These are phyloP conservation scores for Bacterosira constricta DNA, from an alignment of 108 stramenopile species.

Conservation along the genomic window DNA sequence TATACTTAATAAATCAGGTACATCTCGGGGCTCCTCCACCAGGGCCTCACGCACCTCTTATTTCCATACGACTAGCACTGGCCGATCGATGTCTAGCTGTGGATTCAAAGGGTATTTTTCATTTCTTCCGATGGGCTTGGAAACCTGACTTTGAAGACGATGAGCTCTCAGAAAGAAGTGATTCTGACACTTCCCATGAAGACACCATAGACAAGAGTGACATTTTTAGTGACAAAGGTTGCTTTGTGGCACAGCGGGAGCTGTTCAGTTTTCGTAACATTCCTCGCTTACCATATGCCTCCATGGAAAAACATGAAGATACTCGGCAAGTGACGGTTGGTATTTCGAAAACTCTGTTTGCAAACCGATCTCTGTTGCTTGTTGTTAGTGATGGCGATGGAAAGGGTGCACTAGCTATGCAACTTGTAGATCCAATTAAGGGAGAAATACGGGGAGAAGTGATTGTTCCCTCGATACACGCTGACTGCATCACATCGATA, in stretches of 20 bases:
- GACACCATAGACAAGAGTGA: slow-evolving; percentile 9
- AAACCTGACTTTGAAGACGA: slow-evolving; percentile 67
- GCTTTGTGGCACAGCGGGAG: slow-evolving; percentile 88
- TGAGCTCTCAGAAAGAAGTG: slow-evolving; percentile 28
- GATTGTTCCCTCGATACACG: slow-evolving; percentile 73
- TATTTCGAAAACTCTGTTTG: slow-evolving; percentile 89
- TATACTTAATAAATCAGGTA: slow-evolving; percentile 9
- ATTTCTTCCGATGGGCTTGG: slow-evolving; percentile 92
- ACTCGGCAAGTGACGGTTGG: slow-evolving; percentile 21
- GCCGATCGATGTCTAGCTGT: slow-evolving; percentile 87
- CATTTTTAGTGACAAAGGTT: slow-evolving; percentile 66
- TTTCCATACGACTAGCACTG: slow-evolving; percentile 74
- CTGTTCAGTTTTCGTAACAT: slow-evolving; percentile 82
- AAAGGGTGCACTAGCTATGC: slow-evolving; percentile 77
- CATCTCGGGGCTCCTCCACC: slow-evolving; percentile 89
- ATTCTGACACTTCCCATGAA: slow-evolving; percentile 30
- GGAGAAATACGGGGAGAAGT: slow-evolving; percentile 77
- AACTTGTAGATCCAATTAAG: slow-evolving; percentile 85
- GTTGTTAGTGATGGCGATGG: slow-evolving; percentile 88
- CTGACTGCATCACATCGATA: slow-evolving; percentile 73
- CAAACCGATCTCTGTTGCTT: slow-evolving; percentile 72
- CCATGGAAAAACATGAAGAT: slow-evolving; percentile 32
- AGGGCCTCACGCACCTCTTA: slow-evolving; percentile 82
- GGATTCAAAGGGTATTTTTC: slow-evolving; percentile 86
- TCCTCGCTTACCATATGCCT: slow-evolving; percentile 69